Percentiles rank a stretch among this genome's conserved stretches.
Evolutionary conservation across 140 eudicot genomes (phyloP).

Genomic region (Oenanthe javanica): DNA sequence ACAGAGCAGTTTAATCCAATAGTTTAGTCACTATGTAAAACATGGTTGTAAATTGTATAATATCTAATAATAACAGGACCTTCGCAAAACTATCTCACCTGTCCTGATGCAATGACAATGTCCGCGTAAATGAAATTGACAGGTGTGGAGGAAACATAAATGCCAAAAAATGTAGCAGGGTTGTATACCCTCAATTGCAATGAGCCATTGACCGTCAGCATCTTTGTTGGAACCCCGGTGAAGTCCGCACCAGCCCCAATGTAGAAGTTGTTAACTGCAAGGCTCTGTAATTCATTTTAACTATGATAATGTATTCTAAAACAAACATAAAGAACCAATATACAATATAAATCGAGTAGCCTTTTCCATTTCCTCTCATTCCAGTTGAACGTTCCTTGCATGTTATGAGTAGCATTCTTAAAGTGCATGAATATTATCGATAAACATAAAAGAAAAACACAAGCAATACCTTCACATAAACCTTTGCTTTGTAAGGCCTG

Average conservation of each 20-base stretch:
- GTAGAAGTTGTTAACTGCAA: constrained; percentile 53
- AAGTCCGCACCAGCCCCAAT: constrained; percentile 72
- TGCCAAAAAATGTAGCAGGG: constrained; percentile 91
- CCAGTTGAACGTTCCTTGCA: background rate
- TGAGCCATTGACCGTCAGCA: constrained; percentile 72
- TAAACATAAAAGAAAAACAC: too few relatives aligned
- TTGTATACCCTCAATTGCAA: constrained; percentile 70
- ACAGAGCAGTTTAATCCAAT: background rate
- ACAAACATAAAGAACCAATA: background rate
- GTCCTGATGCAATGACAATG: constrained; percentile 72
- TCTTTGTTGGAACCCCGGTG: constrained; percentile 80
- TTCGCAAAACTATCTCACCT: constrained; percentile 36
- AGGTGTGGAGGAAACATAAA: constrained; percentile 83
- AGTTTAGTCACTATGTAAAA: background rate
- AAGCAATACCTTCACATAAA: constrained; percentile 67
- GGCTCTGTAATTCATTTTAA: constrained; percentile 43
- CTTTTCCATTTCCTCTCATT: background rate
- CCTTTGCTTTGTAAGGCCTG: constrained; percentile 66
- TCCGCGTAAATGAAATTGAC: constrained; percentile 71
- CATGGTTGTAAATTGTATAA: background rate
- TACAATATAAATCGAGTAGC: background rate
- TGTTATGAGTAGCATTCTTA: background rate
- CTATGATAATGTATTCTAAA: background rate
- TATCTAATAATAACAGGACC: background rate
- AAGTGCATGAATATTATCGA: too few relatives aligned